These are phyloP conservation scores for Knoxia roxburghii DNA, from an alignment of 257 asterid species.

Conservation along the genomic window DNA sequence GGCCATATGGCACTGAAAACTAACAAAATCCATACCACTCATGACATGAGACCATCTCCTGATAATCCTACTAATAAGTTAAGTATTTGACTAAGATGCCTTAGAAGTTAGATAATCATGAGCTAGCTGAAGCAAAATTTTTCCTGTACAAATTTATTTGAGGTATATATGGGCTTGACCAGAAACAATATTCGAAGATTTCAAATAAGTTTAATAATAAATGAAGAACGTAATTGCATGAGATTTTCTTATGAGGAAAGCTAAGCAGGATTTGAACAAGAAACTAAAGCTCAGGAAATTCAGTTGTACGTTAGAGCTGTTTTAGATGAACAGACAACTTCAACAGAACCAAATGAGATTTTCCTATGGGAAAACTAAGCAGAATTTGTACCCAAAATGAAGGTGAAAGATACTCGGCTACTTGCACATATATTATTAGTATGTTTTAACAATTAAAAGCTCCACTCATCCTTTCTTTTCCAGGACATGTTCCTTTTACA, in stretches of 20 bases:
- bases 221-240: neutral
- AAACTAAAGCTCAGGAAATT: neutral
- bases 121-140: too few relatives aligned
- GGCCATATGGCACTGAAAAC: neutral
- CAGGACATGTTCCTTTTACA: neutral
- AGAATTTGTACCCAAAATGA: too few relatives aligned
- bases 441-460: neutral
- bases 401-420: too few relatives aligned
- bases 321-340: neutral
- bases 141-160: neutral
- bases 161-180: neutral
- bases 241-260: neutral
- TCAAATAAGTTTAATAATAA: neutral
- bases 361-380: too few relatives aligned
- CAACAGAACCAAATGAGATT: neutral
- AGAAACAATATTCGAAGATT: neutral
- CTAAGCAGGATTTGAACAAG: too few relatives aligned
- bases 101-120: neutral
- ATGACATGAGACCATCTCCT: neutral
- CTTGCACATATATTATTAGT: too few relatives aligned
- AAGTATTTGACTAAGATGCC: neutral
- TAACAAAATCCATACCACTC: neutral
- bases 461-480: neutral
- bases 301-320: neutral
- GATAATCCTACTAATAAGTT: neutral